Percentiles rank a stretch among this genome's conserved stretches.
Evolutionary conservation across 2,329 filamentous ascomycete species (phyloP).

Genomic region (Epichloe festucae): DNA sequence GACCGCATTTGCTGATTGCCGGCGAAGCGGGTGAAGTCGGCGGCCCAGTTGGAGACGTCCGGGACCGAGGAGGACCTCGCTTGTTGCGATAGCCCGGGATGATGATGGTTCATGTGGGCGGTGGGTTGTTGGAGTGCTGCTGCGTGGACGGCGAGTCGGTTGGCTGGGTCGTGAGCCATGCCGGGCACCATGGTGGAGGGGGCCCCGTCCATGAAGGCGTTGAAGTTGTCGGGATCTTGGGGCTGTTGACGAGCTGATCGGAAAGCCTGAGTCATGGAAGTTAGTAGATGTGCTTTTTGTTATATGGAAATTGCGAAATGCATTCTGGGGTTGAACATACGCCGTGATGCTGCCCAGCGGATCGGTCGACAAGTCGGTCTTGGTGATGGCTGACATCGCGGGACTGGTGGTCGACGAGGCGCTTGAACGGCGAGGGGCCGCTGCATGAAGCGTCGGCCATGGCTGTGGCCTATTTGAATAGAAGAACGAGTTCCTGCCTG

Average conservation of each 20-base stretch:
- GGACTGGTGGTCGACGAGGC: conserved; percentile 28
- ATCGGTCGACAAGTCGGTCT: conserved; percentile 23
- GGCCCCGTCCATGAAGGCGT: conserved; percentile 21
- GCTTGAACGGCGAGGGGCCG: conserved; percentile 30
- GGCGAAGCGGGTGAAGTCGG: conserved; percentile 24
- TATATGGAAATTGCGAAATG: too few relatives aligned
- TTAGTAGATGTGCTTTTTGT: neutral
- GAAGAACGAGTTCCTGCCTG: neutral
- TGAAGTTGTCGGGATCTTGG: conserved; percentile 21
- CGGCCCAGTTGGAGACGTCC: conserved; percentile 21
- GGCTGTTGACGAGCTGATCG: conserved; percentile 18
- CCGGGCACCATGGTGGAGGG: conserved; percentile 14
- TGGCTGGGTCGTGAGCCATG: conserved; percentile 20
- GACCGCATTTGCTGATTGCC: conserved; percentile 13
- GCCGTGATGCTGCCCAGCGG: conserved; percentile 14
- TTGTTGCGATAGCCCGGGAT: conserved; percentile 12
- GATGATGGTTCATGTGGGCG: neutral
- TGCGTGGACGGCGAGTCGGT: conserved; percentile 21
- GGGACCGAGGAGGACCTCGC: conserved; percentile 13
- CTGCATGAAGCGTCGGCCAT: conserved; percentile 31
- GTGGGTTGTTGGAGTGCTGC: conserved; percentile 14
- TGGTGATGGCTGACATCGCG: conserved; percentile 28
- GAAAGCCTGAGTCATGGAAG: conserved; percentile 17
- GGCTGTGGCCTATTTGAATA: neutral
- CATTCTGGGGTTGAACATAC: conserved; percentile 14